Base-by-base conservation (phyloP, 2,329 filamentous ascomycete species). In the Biscogniauxia marginata region DNA sequence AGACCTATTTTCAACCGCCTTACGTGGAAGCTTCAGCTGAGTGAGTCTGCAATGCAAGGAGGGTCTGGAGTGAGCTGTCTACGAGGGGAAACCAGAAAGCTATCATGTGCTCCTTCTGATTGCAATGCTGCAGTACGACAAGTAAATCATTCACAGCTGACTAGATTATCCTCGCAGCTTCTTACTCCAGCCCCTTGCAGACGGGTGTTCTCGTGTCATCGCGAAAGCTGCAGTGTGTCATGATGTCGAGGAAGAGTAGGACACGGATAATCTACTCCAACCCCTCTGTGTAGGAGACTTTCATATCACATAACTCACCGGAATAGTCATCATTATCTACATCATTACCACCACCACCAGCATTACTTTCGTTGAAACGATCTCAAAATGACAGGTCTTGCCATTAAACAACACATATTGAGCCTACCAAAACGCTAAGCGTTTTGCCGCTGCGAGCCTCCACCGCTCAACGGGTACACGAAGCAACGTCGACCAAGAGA, bases 371-470 rank as follows among this genome's bases (percentile, higher is more conserved):
- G n/a, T n/a, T n/a, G n/a, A n/a, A n/a, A 25, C 30, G 13, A 39
- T 39, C 30, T 39, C 30, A 16, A 39, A 39, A 39, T 39, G 30
- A 39, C 30, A 39, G 7, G 30, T 39, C 30, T 39, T 39, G 13
- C 7, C 30, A 11, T 39, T 39, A 39, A 39, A 39, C 30, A 39
- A 16, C 13, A 11, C 30, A 16, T n/a, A 39, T 16, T 39, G 30
- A n/a, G 45, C 49, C 48, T 49, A 56, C 56, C 49, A 44, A 65
- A 64, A 66, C 65, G 61, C 45, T 47, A 65, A 59, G 52, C 54
- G 60, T 66, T 65, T 67, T 67, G 65, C 59, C 63, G 64, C 62
- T 63, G 51, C 59, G 53, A 55, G 52, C 59, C 58, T 59, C 56
- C 49, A 54, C 58, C 49, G 55, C 60, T 56, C 54, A 60, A 47